A percentile compares a stretch with the other conserved stretches of the same genome.
phyloP scores from a whole-genome alignment of 768 basidiomycete species.

The Galerina sulciceps region DNA sequence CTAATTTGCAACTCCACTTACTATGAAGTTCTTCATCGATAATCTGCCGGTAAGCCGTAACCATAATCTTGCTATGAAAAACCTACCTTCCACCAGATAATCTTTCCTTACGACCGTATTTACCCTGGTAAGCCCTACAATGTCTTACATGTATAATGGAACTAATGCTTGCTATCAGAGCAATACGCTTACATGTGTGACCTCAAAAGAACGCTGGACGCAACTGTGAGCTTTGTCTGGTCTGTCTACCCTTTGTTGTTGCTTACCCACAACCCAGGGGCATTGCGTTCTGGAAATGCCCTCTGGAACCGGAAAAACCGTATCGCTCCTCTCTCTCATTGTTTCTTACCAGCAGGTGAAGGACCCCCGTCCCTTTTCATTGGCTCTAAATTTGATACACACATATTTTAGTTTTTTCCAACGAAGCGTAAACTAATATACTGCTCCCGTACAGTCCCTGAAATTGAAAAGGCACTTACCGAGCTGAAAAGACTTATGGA shows the following conservation, averaged over 20 bases:
- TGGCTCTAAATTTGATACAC: slow-evolving; percentile 5
- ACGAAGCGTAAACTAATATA: slow-evolving; percentile 94
- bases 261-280: slow-evolving; percentile 56
- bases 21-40: slow-evolving; percentile 85
- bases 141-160: slow-evolving; percentile 10
- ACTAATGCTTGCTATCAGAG: slow-evolving; percentile 52
- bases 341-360: slow-evolving; percentile 95
- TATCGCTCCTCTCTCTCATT: slow-evolving; percentile 92
- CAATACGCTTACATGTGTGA: slow-evolving; percentile 99
- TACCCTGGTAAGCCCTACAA: slow-evolving; percentile 75
- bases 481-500: slow-evolving; percentile 94
- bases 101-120: slow-evolving; percentile 94
- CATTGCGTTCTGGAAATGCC: slow-evolving; percentile 99
- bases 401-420: slow-evolving; percentile 76
- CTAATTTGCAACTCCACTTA: neutral
- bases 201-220: slow-evolving; percentile 94
- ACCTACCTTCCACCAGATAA: slow-evolving; percentile 53
- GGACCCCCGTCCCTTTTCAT: neutral
- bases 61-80: neutral
- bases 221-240: slow-evolving; percentile 60
- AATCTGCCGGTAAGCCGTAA: slow-evolving; percentile 66
- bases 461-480: slow-evolving; percentile 97
- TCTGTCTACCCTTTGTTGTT: neutral
- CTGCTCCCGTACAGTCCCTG: slow-evolving; percentile 98
- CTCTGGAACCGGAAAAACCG: slow-evolving; percentile 98